Percentiles rank a stretch among this genome's conserved stretches.
Conservation (phyloP, 176 grass and related monocot species). For the Elaeis guineensis region DNA sequence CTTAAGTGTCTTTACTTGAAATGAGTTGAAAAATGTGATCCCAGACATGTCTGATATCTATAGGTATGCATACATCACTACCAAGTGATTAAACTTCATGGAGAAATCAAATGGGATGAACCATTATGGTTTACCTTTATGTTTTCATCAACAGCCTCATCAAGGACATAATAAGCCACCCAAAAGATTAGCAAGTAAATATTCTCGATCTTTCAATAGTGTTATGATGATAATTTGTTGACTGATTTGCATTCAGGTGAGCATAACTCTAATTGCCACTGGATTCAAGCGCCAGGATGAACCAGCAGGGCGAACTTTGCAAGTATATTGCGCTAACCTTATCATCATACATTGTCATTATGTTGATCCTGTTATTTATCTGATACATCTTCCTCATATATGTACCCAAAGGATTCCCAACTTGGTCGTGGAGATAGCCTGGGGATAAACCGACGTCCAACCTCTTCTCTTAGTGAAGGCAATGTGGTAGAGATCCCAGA, state of each 20-base stretch:
- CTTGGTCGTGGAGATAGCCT: constrained; percentile 27
- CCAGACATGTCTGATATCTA: too few relatives aligned
- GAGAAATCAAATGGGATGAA: neutral
- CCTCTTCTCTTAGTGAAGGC: constrained; percentile 32
- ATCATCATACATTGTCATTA: neutral
- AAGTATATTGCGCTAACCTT: constrained; percentile 30
- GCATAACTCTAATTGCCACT: constrained; percentile 88
- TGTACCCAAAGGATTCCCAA: constrained; percentile 40
- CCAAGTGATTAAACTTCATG: neutral
- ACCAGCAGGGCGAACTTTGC: constrained; percentile 35
- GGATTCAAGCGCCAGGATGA: constrained; percentile 87
- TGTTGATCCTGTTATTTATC: neutral
- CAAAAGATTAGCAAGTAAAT: too few relatives aligned
- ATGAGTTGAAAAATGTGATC: too few relatives aligned
- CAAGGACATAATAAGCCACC: too few relatives aligned
- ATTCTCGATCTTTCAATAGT: too few relatives aligned
- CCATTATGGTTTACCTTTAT: too few relatives aligned
- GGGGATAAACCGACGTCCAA: constrained; percentile 23
- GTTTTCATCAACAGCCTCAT: too few relatives aligned
- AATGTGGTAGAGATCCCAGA: constrained; percentile 65
- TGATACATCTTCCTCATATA: constrained; percentile 5
- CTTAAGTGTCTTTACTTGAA: too few relatives aligned
- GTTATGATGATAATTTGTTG: constrained; percentile 3
- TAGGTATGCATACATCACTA: too few relatives aligned
- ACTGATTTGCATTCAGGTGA: constrained; percentile 39